Evolutionary conservation across 1,284 basidiomycete genomes (phyloP).

Genomic region (Clitocybe nebularis): DNA sequence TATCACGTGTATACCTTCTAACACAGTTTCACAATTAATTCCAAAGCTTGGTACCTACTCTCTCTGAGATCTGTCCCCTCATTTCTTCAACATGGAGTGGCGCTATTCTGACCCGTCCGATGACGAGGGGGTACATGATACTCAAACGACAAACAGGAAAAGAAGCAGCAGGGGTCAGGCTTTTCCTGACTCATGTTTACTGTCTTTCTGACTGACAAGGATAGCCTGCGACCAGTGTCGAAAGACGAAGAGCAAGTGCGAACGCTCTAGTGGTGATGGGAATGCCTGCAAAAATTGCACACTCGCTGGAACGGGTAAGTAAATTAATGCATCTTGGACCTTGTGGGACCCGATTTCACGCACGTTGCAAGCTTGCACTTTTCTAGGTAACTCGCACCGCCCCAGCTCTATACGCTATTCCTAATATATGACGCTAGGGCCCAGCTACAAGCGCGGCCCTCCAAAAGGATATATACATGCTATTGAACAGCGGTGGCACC

Average conservation of each 20-base stretch:
- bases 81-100: conserved; percentile 38
- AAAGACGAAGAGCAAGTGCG: conserved; percentile 85
- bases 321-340: background rate
- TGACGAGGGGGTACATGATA: conserved; percentile 42
- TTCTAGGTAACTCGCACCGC: conserved; percentile 49
- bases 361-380: conserved; percentile 61
- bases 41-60: conserved; percentile 5
- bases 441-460: conserved; percentile 81
- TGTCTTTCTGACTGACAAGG: conserved; percentile 7
- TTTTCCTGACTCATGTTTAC: background rate
- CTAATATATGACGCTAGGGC: conserved; percentile 40
- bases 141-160: conserved; percentile 43
- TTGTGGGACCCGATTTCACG: too few relatives aligned
- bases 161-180: conserved; percentile 65
- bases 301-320: conserved; percentile 55
- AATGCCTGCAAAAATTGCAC: conserved; percentile 68
- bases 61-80: conserved; percentile 4
- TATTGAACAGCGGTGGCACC: conserved; percentile 85
- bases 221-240: conserved; percentile 81
- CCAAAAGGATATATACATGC: conserved; percentile 90
- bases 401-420: conserved; percentile 1
- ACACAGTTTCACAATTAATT: conserved; percentile 10
- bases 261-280: conserved; percentile 49
- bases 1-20: conserved; percentile 16
- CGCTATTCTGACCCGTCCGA: conserved; percentile 58